phyloP scores from a whole-genome alignment of 2,329 filamentous ascomycete genomes.

The Pseudocercospora pini-densiflorae region DNA sequence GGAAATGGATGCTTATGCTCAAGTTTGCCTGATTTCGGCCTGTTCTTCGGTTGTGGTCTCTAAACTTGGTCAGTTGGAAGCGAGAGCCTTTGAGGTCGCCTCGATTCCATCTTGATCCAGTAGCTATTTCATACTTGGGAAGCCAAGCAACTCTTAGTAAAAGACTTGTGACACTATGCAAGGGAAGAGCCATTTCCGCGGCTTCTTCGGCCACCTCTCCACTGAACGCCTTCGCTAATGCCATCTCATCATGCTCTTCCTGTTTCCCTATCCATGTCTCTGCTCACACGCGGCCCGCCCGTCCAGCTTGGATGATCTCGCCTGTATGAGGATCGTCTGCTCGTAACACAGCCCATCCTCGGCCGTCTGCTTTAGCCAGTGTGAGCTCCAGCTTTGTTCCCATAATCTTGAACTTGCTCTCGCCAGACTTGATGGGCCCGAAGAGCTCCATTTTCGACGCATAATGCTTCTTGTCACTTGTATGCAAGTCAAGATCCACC shows the following conservation, averaged over 20 bases:
- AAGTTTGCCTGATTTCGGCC: background rate
- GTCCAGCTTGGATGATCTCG: slow-evolving; percentile 88
- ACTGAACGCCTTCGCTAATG: slow-evolving; percentile 19
- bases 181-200: background rate
- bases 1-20: background rate
- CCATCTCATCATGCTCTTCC: background rate
- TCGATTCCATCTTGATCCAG: background rate
- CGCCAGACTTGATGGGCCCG: slow-evolving; percentile 73
- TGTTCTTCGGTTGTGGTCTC: background rate
- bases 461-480: slow-evolving; percentile 84
- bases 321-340: slow-evolving; percentile 74
- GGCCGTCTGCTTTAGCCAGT: slow-evolving; percentile 72
- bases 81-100: background rate
- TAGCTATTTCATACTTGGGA: background rate
- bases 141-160: background rate
- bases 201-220: background rate
- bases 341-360: slow-evolving; percentile 83
- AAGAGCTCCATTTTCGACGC: slow-evolving; percentile 75
- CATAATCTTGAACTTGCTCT: slow-evolving; percentile 79
- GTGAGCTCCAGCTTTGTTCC: slow-evolving; percentile 87
- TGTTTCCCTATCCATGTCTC: background rate
- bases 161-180: background rate
- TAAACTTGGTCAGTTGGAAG: background rate
- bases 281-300: slow-evolving; percentile 63
- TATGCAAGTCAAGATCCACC: slow-evolving; percentile 81